These are phyloP conservation scores for Trametes villosa DNA, from an alignment of 768 basidiomycete species.

Conservation along the genomic window DNA sequence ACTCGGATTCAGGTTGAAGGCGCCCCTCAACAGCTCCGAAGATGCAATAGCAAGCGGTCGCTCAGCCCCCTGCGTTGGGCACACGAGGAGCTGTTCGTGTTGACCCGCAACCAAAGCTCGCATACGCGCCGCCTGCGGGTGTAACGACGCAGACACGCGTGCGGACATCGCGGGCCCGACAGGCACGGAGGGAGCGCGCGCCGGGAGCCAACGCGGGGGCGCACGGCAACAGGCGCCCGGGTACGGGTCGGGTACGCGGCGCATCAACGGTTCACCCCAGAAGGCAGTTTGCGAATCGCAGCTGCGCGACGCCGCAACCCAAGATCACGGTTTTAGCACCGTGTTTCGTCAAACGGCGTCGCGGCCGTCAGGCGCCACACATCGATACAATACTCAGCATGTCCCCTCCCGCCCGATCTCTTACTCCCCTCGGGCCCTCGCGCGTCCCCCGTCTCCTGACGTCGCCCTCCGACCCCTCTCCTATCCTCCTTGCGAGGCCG, in stretches of 20 bases:
- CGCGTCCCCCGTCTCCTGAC: neutral
- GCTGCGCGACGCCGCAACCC: slow-evolving; percentile 15
- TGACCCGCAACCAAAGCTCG: no score
- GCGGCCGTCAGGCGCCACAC: slow-evolving; percentile 17
- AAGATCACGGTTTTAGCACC: slow-evolving; percentile 8
- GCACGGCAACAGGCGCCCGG: slow-evolving; percentile 4
- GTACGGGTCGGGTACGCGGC: slow-evolving; percentile 3
- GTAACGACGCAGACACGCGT: no score
- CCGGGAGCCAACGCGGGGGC: neutral
- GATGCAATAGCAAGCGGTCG: no score
- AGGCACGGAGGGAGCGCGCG: neutral
- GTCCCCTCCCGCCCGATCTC: neutral
- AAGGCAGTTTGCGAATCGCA: slow-evolving; percentile 15
- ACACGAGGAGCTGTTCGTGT: no score
- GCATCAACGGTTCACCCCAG: slow-evolving; percentile 17
- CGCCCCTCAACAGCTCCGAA: no score
- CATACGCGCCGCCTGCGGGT: no score
- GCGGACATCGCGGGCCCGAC: neutral
- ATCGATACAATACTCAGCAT: slow-evolving; percentile 10
- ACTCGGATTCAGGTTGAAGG: no score
- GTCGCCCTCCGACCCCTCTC: neutral
- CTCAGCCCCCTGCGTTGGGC: no score
- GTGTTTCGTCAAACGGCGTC: slow-evolving; percentile 16
- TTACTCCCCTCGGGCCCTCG: neutral
- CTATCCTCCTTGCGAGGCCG: neutral